Evolutionary conservation across 768 basidiomycete species (phyloP).

Genomic region (Gyrodon lividus): DNA sequence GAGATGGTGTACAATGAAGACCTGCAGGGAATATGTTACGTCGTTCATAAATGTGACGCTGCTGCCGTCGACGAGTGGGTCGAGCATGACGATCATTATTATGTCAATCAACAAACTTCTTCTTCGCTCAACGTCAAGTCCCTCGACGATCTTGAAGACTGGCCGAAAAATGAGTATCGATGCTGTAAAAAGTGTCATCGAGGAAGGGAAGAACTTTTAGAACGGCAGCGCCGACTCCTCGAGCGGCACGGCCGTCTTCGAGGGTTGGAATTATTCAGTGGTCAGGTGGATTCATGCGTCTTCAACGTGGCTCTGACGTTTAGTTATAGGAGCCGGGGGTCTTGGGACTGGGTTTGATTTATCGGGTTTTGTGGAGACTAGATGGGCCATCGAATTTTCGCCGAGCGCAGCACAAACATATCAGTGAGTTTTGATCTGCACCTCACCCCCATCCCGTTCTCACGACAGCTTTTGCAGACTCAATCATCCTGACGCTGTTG

Average conservation of each 20-base stretch:
- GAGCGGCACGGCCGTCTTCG: constrained; percentile 44
- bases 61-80: constrained; percentile 42
- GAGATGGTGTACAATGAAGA: constrained; percentile 30
- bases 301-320: neutral
- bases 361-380: constrained; percentile 60
- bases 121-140: constrained; percentile 17
- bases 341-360: constrained; percentile 65
- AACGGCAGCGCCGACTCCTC: constrained; percentile 31
- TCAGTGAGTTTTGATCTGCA: constrained; percentile 38
- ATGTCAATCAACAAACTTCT: constrained; percentile 39
- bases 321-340: constrained; percentile 64
- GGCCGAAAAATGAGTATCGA: constrained; percentile 28
- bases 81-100: constrained; percentile 57
- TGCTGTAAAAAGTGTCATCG: constrained; percentile 42
- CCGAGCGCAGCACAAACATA: constrained; percentile 65
- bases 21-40: constrained; percentile 57
- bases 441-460: neutral
- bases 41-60: constrained; percentile 37
- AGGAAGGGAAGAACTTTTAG: constrained; percentile 31
- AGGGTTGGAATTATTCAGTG: constrained; percentile 69
- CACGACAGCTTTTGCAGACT: constrained; percentile 35
- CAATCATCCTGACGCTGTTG: constrained; percentile 59
- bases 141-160: constrained; percentile 23
- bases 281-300: constrained; percentile 33
- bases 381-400: constrained; percentile 68